Conservation (phyloP, 2,329 filamentous ascomycete species). For the Mariannaea sp. region DNA sequence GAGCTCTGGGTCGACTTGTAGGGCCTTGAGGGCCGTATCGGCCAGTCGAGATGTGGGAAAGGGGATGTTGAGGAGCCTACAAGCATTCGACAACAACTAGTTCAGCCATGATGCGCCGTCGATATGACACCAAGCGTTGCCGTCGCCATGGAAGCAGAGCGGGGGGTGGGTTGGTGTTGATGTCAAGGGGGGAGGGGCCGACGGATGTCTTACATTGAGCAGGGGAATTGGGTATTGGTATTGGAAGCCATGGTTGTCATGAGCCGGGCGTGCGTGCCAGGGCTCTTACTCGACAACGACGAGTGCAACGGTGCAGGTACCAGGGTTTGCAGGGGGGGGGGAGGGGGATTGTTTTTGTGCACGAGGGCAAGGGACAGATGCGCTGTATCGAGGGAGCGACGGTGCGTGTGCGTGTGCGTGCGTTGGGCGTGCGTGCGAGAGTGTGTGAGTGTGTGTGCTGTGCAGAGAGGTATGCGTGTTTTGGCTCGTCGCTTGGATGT, state of each 20-base stretch:
- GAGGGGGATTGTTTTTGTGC: background rate
- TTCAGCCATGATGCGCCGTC: conserved; percentile 18
- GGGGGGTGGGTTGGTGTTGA: background rate
- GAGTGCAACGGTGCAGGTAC: background rate
- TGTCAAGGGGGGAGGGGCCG: conserved; percentile 22
- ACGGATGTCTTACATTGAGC: conserved; percentile 61
- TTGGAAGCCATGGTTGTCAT: conserved; percentile 47
- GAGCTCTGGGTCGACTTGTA: conserved; percentile 87
- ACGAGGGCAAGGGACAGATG: background rate
- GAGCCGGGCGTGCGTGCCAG: conserved; percentile 11
- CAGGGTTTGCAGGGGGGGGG: background rate
- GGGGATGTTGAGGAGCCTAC: conserved; percentile 75
- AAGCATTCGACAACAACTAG: conserved; percentile 28
- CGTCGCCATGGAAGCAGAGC: conserved; percentile 23
- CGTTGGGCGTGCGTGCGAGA: background rate
- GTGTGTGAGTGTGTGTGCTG: conserved; percentile 1
- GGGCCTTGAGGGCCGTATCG: conserved; percentile 71
- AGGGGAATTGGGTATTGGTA: conserved; percentile 60
- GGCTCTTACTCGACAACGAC: conserved; percentile 1
- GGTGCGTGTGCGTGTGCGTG: conserved; percentile 1
- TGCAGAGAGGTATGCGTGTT: background rate
- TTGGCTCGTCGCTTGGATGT: background rate
- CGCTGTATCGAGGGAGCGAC: background rate
- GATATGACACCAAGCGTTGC: conserved; percentile 16
- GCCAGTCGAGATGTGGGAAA: conserved; percentile 83